Conservation (phyloP, 192 early-diverging fungal species). For the Cladochytrium replicatum region DNA sequence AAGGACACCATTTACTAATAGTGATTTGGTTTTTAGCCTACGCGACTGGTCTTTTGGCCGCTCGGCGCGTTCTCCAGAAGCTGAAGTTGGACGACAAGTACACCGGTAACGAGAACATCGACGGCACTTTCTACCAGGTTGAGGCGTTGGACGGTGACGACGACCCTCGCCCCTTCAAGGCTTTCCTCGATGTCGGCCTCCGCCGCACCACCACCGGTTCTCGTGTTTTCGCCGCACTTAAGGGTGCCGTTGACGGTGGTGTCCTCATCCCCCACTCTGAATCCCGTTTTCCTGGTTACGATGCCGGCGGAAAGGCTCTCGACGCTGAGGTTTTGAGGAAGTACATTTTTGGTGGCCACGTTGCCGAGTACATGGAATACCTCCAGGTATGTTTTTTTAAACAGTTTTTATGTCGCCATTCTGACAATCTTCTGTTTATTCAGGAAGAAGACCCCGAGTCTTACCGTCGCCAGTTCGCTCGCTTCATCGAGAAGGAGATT, state of each 20-base stretch:
- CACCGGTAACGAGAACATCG: conserved; percentile 84
- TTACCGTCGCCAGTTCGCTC: conserved; percentile 92
- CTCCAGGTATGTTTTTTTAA: too few species aligned
- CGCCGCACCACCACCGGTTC: conserved; percentile 95
- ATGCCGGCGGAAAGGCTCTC: conserved; percentile 73
- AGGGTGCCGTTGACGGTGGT: conserved; percentile 99
- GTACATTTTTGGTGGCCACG: conserved; percentile 98
- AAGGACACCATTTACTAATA: not conserved
- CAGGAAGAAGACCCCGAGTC: conserved; percentile 99
- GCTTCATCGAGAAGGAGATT: conserved; percentile 82
- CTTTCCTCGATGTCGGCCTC: conserved; percentile 94
- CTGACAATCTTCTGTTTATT: too few species aligned
- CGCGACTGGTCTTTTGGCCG: conserved; percentile 91
- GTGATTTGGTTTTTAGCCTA: conserved; percentile 53
- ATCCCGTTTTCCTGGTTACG: conserved; percentile 95
- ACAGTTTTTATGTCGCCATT: too few species aligned
- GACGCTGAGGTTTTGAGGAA: conserved; percentile 86
- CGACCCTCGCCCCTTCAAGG: conserved; percentile 94
- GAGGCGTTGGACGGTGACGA: conserved; percentile 73
- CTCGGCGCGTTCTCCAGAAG: conserved; percentile 92
- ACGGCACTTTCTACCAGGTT: conserved; percentile 80
- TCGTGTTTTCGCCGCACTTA: conserved; percentile 93
- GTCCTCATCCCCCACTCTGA: conserved; percentile 92
- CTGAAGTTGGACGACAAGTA: conserved; percentile 93
- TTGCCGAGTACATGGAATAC: conserved; percentile 95